These are phyloP conservation scores for Triticum timopheevii DNA, from an alignment of 176 grass and related monocot genomes.

Conservation along the genomic window DNA sequence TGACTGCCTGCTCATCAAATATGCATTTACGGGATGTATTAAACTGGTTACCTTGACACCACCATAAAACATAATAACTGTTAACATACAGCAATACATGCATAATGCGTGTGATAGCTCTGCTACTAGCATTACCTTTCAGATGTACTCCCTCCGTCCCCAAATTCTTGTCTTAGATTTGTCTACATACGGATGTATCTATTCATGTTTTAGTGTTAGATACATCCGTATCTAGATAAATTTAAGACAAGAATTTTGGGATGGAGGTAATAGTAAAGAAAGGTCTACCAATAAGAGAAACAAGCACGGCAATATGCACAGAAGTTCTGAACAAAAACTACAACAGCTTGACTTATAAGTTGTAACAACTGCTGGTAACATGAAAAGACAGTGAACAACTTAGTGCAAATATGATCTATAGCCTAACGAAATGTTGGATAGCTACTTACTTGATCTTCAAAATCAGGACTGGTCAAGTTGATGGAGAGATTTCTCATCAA, in stretches of 20 bases:
- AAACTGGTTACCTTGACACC: conserved; percentile 25
- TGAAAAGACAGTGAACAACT: not conserved
- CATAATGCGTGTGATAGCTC: not conserved
- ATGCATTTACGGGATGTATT: not conserved
- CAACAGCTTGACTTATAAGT: conserved; percentile 9
- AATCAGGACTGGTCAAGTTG: conserved; percentile 94
- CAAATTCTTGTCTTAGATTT: too few species aligned
- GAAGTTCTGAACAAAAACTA: conserved; percentile 9
- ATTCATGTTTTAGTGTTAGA: too few species aligned
- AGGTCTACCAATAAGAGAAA: not conserved
- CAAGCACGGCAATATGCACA: conserved; percentile 2
- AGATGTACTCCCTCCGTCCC: not conserved
- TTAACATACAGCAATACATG: not conserved
- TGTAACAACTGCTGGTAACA: not conserved
- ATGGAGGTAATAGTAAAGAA: not conserved
- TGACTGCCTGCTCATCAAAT: not conserved
- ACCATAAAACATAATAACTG: conserved; percentile 1
- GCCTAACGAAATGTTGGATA: conserved; percentile 18
- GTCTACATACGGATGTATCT: too few species aligned
- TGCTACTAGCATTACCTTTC: not conserved
- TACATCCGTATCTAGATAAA: too few species aligned
- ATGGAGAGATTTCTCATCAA: conserved; percentile 97
- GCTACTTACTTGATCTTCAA: conserved; percentile 95
- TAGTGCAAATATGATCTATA: conserved; percentile 18
- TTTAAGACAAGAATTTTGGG: too few species aligned